Evolutionary conservation across 75 land plant species (phyloP), one percentile per base, ranked within the genome.

Genomic region (Gnetum montanum): DNA sequence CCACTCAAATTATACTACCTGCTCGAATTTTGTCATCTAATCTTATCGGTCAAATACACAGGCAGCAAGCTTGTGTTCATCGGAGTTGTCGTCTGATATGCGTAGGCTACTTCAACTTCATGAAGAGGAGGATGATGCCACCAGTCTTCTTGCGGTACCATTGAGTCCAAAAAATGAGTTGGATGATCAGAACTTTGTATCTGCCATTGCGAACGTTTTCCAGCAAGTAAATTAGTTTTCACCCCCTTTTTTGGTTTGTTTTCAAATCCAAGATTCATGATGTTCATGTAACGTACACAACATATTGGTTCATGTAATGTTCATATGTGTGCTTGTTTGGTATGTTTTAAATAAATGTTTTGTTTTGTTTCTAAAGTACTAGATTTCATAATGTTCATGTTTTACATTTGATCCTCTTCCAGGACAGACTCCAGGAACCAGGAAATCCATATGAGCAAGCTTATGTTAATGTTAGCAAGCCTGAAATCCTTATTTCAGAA

Each of bases 121-220:
- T 52, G 92, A 90, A 50, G 96, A 86, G 73, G 91, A 86, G 34
- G 96, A 90, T 74, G 96, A 90, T 59, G 96, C 96, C 7, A 86
- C 81, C 22, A 90, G 96, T 64, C 15, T 53, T 53, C 55, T 53
- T 19, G 55, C 37, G 22, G 26, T 26, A 53, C 37, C 55, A 22
- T 8, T 0, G 25, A 48, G 56, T 37, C 74, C 75, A 16, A 82
- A 82, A 62, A 52, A 47, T 34, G 78, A 78, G 24, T 58, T 33
- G 10, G 22, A 64, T 62, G 60, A 27, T 28, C 58, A 66, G 34
- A 46, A 10, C 8, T 30, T 59, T 41, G 63, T 49, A 31, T 57
- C 52, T 37, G 70, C 20, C 18, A 35, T 26, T 25, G 23, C 49
- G 11, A 15, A 49, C 7, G 31, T 8, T 38, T 61, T 54, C 48